These are phyloP conservation scores for Pyropia yezoensis DNA, from an alignment of 23 red algal genomes.

Conservation along the genomic window DNA sequence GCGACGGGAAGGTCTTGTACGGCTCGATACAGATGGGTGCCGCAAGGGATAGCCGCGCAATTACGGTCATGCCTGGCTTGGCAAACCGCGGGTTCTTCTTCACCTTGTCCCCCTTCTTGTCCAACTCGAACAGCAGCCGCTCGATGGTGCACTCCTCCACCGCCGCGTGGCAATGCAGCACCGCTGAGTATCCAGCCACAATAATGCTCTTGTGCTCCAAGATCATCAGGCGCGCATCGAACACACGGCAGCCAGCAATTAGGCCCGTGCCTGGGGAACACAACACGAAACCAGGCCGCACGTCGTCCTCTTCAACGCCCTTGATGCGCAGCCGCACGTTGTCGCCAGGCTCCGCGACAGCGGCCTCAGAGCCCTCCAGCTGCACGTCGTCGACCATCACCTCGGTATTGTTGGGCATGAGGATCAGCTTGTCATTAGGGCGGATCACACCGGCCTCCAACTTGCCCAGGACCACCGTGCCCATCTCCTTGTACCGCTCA, in stretches of 20 bases:
- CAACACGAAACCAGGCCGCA: slow-evolving; percentile 73
- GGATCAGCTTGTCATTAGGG: slow-evolving; percentile 59
- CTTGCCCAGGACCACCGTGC: slow-evolving; percentile 82
- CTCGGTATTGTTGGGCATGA: slow-evolving; percentile 84
- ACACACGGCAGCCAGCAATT: slow-evolving; percentile 55
- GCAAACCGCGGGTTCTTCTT: slow-evolving; percentile 82
- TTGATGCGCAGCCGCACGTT: slow-evolving; percentile 83
- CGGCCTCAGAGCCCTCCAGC: slow-evolving; percentile 64
- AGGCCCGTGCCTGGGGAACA: slow-evolving; percentile 42
- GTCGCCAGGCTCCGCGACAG: slow-evolving; percentile 83
- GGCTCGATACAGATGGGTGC: slow-evolving; percentile 76
- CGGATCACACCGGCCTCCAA: slow-evolving; percentile 84
- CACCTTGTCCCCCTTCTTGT: slow-evolving; percentile 72
- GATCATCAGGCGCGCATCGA: slow-evolving; percentile 86
- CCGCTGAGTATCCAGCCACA: slow-evolving; percentile 83
- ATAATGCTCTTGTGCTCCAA: slow-evolving; percentile 96
- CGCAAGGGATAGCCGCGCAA: slow-evolving; percentile 50
- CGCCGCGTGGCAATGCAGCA: slow-evolving; percentile 82
- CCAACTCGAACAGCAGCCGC: slow-evolving; percentile 68
- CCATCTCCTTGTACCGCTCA: slow-evolving; percentile 97
- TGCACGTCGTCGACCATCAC: slow-evolving; percentile 64
- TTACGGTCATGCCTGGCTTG: slow-evolving; percentile 78
- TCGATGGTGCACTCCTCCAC: slow-evolving; percentile 72
- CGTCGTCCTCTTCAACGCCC: slow-evolving; percentile 93
- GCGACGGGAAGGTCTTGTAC: slow-evolving; percentile 84